Evolutionary conservation across 176 grass and related monocot species (phyloP), one percentile per base, ranked within the genome.

Genomic region (Rhynchospora pubera): DNA sequence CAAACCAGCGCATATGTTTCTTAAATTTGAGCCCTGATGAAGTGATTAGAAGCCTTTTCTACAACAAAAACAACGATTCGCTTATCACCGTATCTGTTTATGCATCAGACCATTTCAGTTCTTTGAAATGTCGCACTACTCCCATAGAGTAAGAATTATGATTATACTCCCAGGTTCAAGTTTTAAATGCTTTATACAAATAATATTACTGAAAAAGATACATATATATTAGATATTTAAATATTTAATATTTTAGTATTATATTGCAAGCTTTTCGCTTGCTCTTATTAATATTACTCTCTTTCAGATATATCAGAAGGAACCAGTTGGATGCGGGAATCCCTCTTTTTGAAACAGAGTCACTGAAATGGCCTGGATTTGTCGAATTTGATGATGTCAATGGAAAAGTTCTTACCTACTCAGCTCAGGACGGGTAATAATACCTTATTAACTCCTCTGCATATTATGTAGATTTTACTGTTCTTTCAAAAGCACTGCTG

Each of bases 21-120:
- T 85, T 98, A 87, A 98, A 98, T 88, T 86, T 94, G 78, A 94
- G 89, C 65, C 96, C 92, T 43, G 96, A 98, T 91, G 96, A 98
- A 88, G 96, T 98, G 74, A 98, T 98, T 64, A 89, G 96, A 84
- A 98, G 96, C 65, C 90, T 98, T 78, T 98, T 98, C 66, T 98
- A 94, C 88, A 98, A 98, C 79, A 98, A 98, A 88, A 98, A 98
- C 76, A 98, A 98, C 62, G 92, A 98, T 85, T 98, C 96, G 8
- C 96, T 98, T 64, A 98, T 98, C 88, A 98, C 96, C 34, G 96
- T 98, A 18, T 98, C 96, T 76, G 96, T 98, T 87, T 98, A 98
- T 93, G 92, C 92, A 24, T 90, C 96, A 57, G 92, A 99, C 70
- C 87, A 93, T 82, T 99, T 99, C 86, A 99, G 96, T 83, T 95